phyloP scores from a whole-genome alignment of 805 yeast genomes.

The Starmerella stigmatis region DNA sequence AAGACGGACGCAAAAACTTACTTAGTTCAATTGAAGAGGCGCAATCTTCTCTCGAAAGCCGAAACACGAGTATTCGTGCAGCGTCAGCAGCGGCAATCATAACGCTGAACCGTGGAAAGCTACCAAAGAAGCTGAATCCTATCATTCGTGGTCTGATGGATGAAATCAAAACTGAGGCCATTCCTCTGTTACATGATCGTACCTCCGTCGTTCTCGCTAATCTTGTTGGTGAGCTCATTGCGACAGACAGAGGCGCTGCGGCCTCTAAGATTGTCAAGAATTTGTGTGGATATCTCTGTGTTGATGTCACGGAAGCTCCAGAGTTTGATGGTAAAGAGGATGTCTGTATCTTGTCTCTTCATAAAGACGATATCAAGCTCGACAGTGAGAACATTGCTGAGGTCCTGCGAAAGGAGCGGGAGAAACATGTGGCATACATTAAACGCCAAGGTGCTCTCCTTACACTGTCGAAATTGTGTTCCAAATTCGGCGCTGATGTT shows the following conservation, averaged over 20 bases:
- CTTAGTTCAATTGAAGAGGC: slow-evolving; percentile 60
- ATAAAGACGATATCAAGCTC: slow-evolving; percentile 35
- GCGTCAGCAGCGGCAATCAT: slow-evolving; percentile 67
- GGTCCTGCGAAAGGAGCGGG: slow-evolving; percentile 44
- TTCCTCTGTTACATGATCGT: slow-evolving; percentile 53
- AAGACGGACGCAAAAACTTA: slow-evolving; percentile 67
- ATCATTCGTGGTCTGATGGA: slow-evolving; percentile 87
- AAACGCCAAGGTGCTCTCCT: slow-evolving; percentile 77
- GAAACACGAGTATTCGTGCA: slow-evolving; percentile 52
- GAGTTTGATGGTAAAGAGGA: slow-evolving; percentile 61
- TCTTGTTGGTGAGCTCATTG: slow-evolving; percentile 50
- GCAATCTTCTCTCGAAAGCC: slow-evolving; percentile 35
- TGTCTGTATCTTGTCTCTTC: slow-evolving; percentile 57
- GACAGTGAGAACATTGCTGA: slow-evolving; percentile 50
- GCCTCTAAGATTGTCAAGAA: slow-evolving; percentile 84
- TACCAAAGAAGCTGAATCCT: slow-evolving; percentile 86
- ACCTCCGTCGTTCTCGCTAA: slow-evolving; percentile 60
- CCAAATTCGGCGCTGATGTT: slow-evolving; percentile 42
- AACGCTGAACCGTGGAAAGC: slow-evolving; percentile 34
- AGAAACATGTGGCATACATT: slow-evolving; percentile 44
- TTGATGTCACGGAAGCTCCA: slow-evolving; percentile 92
- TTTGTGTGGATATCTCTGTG: slow-evolving; percentile 84
- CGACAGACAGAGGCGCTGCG: slow-evolving; percentile 53
- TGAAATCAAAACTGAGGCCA: slow-evolving; percentile 68
- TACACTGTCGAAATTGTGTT: slow-evolving; percentile 52